These are phyloP conservation scores for Didymella pomorum DNA, from an alignment of 2,329 filamentous ascomycete genomes.

Conservation along the genomic window DNA sequence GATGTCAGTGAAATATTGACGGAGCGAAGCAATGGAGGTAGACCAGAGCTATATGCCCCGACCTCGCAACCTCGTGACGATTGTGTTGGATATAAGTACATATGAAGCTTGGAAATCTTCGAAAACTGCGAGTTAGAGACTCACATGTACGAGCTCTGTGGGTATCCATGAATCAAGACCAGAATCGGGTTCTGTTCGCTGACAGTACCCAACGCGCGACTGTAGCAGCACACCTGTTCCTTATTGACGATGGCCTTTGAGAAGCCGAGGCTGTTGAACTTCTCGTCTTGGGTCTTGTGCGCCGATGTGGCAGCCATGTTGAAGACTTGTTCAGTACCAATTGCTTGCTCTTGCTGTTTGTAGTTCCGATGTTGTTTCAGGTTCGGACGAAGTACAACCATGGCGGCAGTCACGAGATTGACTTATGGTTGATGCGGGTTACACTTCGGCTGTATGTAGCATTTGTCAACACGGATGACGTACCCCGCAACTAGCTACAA, in stretches of 20 bases:
- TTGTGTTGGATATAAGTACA: too few relatives aligned
- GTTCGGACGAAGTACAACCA: neutral
- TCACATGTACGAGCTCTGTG: constrained; percentile 43
- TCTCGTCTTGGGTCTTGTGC: constrained; percentile 40
- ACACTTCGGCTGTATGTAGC: neutral
- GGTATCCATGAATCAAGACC: constrained; percentile 46
- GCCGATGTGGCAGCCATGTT: constrained; percentile 33
- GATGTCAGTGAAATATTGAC: neutral
- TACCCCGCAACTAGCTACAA: constrained; percentile 4
- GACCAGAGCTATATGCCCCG: too few relatives aligned
- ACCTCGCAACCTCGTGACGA: too few relatives aligned
- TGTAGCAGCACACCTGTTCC: constrained; percentile 40
- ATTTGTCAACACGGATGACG: constrained; percentile 15
- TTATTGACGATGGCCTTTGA: constrained; percentile 38
- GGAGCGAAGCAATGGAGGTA: too few relatives aligned
- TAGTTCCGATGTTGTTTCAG: neutral
- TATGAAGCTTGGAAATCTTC: too few relatives aligned
- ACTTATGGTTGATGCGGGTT: neutral
- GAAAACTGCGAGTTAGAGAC: too few relatives aligned
- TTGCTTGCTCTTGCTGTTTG: neutral
- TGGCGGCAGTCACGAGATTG: neutral
- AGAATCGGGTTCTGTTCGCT: constrained; percentile 42
- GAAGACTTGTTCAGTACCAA: neutral
- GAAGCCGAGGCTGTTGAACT: constrained; percentile 39
- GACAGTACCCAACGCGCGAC: constrained; percentile 32